A percentile compares a stretch with the other conserved stretches of the same genome.
Evolutionary conservation across 768 basidiomycete genomes (phyloP).

Genomic region (Clitopilus hobsonii): DNA sequence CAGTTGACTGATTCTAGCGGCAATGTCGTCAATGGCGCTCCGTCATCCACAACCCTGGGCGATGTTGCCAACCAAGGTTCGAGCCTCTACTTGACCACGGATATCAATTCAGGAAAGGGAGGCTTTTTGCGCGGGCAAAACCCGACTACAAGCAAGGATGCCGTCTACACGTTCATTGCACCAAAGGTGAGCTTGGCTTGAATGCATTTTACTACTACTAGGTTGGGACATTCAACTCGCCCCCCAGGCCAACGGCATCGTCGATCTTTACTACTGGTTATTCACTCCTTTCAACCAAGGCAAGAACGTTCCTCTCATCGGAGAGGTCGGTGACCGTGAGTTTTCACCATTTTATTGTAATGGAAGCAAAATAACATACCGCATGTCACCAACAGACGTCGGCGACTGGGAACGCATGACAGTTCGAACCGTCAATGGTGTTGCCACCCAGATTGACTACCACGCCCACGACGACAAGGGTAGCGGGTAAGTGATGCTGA

Average conservation of each 20-base stretch:
- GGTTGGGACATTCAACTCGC: too few relatives aligned
- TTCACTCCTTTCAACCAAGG: constrained; percentile 15
- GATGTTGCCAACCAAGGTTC: constrained; percentile 8
- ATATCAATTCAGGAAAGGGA: constrained; percentile 10
- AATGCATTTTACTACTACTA: too few relatives aligned
- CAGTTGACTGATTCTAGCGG: constrained; percentile 8
- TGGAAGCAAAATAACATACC: neutral
- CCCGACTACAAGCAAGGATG: constrained; percentile 8
- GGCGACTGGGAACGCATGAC: constrained; percentile 17
- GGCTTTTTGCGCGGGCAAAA: constrained; percentile 13
- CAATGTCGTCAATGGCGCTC: constrained; percentile 7
- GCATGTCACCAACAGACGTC: constrained; percentile 5
- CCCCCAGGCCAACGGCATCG: constrained; percentile 11
- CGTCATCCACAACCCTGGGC: constrained; percentile 7
- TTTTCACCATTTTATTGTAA: neutral
- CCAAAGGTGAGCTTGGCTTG: constrained; percentile 16
- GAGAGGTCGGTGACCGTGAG: constrained; percentile 14
- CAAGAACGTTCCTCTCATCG: constrained; percentile 10
- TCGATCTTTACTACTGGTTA: constrained; percentile 14
- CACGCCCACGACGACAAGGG: constrained; percentile 12
- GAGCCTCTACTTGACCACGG: constrained; percentile 8
- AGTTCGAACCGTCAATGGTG: constrained; percentile 13
- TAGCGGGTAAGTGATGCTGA: too few relatives aligned
- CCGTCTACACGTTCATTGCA: constrained; percentile 12
- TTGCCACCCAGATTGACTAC: constrained; percentile 14